Base-by-base conservation (phyloP, 371 early-diverging fungal species). In the Mortierella sp. region DNA sequence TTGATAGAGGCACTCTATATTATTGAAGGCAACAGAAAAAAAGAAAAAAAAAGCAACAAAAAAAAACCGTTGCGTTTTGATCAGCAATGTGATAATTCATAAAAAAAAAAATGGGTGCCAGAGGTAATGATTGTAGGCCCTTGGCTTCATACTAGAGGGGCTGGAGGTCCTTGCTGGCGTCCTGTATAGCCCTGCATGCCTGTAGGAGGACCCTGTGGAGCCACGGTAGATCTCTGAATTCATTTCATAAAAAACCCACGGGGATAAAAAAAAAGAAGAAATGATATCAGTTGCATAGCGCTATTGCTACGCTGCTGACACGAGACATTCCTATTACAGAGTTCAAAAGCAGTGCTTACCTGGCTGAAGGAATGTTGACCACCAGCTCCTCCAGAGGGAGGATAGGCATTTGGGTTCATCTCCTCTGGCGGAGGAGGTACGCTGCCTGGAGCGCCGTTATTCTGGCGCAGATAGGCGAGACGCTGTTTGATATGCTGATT, bases 401-500 rank as follows among this genome's bases (percentile, higher is more conserved):
- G 78, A 61, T 84, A 87, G 11, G 78, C 73, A 37, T 78, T 72
- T 28, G 84, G 84, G 52, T 88, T 90, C 57, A 91, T 89, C 76
- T 91, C 92, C 68, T 89, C 90, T 40, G 90, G 92, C 5, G 86
- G 86, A 39, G 91, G 90, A 26, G 88, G 90, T 61, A 83, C 86
- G 6, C 88, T 84, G 30, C 78, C 77, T 14, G 67, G 71, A 0
- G 83, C 78, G 52, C 83, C 79, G 71, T 58, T 67, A 47, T 73
- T 75, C 61, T 70, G 64, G 24, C 75, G 70, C 62, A 92, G 64
- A 45, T 87, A 83, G 32, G 88, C 88, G 11, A 97, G 83, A 16
- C 95, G 87, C 80, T 96, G 94, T 83, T 94, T 93, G 40, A 97
- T 96, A 65, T 93, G 91, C 5, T 92, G 78, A 66, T 95, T 95